A percentile compares a stretch with the other conserved stretches of the same genome.
phyloP scores from a whole-genome alignment of 495 filamentous ascomycete species.

The Penicillium ucsense region DNA sequence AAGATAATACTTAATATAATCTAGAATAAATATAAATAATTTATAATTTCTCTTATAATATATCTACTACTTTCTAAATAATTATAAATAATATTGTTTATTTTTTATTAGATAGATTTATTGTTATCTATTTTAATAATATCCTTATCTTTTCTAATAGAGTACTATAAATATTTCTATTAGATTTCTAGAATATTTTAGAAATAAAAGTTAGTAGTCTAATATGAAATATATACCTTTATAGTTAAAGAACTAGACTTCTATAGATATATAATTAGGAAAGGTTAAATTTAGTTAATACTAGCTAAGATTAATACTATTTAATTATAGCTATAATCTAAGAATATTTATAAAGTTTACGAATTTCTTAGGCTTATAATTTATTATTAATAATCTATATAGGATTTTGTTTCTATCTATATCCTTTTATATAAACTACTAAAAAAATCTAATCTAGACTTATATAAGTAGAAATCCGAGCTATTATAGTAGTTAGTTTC shows the following conservation, averaged over 20 bases:
- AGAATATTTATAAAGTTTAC: neutral
- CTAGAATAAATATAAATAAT: conserved; percentile 5
- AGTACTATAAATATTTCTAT: conserved; percentile 1
- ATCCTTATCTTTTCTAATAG: no score
- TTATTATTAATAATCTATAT: neutral
- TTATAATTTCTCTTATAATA: conserved; percentile 4
- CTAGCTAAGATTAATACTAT: neutral
- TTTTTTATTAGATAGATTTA: no score
- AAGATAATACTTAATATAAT: conserved; percentile 2
- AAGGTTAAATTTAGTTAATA: neutral
- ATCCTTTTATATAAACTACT: neutral
- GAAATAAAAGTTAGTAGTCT: neutral
- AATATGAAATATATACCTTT: neutral
- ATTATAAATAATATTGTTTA: conserved; percentile 2
- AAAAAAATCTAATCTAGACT: neutral
- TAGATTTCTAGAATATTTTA: neutral
- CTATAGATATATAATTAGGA: conserved; percentile 2
- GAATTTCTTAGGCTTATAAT: neutral
- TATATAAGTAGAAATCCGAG: neutral
- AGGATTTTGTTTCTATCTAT: neutral
- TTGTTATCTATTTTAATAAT: neutral
- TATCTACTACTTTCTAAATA: neutral
- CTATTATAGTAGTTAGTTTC: neutral
- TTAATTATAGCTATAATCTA: neutral
- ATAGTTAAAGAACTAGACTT: neutral